Conservation (phyloP, 2,329 filamentous ascomycete genomes). For the Xylaria sp. region DNA sequence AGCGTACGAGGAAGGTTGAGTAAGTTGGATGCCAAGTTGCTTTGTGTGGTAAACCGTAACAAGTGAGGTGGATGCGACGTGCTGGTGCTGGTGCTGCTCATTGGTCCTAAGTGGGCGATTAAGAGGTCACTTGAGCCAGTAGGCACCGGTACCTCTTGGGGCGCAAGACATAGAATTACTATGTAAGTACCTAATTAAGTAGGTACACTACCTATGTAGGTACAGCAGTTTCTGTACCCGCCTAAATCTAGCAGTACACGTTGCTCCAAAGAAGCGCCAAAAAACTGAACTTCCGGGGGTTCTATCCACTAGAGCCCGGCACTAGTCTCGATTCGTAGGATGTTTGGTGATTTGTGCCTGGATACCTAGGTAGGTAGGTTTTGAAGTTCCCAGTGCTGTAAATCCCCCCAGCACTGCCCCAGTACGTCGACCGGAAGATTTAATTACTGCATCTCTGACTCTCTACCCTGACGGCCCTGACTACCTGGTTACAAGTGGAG, state of each 20-base stretch:
- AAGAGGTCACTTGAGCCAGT: conserved; percentile 25
- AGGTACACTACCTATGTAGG: neutral
- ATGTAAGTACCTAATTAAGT: neutral
- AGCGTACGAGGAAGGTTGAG: conserved; percentile 25
- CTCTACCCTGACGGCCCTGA: neutral
- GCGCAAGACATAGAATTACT: neutral
- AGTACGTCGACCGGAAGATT: neutral
- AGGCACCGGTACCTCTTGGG: neutral
- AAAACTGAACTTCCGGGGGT: neutral
- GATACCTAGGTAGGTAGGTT: too few species aligned
- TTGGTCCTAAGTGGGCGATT: conserved; percentile 16
- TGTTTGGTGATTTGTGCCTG: conserved; percentile 6
- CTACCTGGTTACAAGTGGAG: conserved; percentile 3
- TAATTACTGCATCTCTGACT: neutral
- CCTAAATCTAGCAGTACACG: neutral
- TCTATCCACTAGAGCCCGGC: conserved; percentile 1
- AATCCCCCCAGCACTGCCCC: too few species aligned
- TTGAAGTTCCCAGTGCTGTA: neutral
- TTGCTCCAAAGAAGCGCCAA: neutral
- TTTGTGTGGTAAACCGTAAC: conserved; percentile 27
- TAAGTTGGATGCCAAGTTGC: conserved; percentile 30
- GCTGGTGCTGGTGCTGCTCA: conserved; percentile 21
- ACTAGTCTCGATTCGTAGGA: conserved; percentile 4
- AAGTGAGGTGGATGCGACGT: conserved; percentile 29
- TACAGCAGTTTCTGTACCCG: neutral